Conservation (phyloP, 179 eudicot genomes). For the Vitellaria paradoxa region DNA sequence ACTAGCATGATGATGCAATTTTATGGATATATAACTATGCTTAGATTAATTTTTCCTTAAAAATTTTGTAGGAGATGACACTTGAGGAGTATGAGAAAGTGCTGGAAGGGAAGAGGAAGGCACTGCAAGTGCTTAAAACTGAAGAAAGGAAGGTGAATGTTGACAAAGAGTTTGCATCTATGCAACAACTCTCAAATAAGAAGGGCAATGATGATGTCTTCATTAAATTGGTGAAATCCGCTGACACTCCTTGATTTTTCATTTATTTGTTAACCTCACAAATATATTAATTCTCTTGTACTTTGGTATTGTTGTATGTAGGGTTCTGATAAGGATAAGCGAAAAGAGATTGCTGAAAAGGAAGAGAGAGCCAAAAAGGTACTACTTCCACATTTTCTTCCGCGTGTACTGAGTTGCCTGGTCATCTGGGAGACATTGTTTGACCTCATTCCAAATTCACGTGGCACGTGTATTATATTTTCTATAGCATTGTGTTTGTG, state of each 20-base stretch:
- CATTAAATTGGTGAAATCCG: slow-evolving; percentile 59
- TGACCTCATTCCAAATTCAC: neutral
- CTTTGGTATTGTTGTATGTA: slow-evolving; percentile 9
- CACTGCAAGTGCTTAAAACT: slow-evolving; percentile 55
- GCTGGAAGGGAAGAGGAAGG: slow-evolving; percentile 92
- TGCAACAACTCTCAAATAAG: slow-evolving; percentile 84
- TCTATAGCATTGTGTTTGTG: neutral
- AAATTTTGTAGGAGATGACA: slow-evolving; percentile 68
- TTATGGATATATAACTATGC: neutral
- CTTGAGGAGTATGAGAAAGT: slow-evolving; percentile 93
- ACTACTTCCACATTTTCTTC: slow-evolving; percentile 1
- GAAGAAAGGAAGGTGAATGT: slow-evolving; percentile 81
- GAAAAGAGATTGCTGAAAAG: slow-evolving; percentile 73
- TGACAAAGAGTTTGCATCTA: slow-evolving; percentile 63
- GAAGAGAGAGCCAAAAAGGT: slow-evolving; percentile 93
- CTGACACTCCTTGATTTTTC: neutral
- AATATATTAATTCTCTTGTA: neutral
- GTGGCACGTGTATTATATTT: neutral
- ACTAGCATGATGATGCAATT: neutral
- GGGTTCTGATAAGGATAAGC: slow-evolving; percentile 90
- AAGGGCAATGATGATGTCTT: slow-evolving; percentile 68
- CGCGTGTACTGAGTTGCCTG: neutral
- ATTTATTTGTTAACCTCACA: neutral
- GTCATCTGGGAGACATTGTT: neutral
- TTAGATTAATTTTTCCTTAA: neutral